Evolutionary conservation across 2,329 filamentous ascomycete genomes (phyloP), one percentile per base, ranked within the genome.

Genomic region (Neonectria hederae): DNA sequence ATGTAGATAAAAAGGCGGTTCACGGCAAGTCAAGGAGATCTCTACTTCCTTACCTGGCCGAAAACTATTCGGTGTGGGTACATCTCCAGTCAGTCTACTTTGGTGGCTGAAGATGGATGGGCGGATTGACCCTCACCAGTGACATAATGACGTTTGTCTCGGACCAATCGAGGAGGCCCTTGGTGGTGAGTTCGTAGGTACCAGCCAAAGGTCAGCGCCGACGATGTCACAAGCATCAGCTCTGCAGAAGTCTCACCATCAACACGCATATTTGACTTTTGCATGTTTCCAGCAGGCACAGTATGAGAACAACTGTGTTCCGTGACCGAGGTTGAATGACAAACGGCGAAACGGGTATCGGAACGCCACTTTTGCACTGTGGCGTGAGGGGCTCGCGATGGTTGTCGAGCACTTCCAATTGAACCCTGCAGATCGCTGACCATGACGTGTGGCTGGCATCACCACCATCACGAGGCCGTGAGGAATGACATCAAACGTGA

Each of bases 371-470:
- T 58, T 2, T 67, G 45, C 70, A 73, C 71, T 74, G 71, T 73
- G 64, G 54, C 42, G 52, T 65, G 71, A 71, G 66, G 71, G 70
- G 67, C 55, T 63, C 26, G 35, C 19, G 54, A 71, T 64, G 62
- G 48, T 66, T 64, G 55, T 65, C 54, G 24, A 59, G 62, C 26
- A 56, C 61, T 66, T 63, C 72, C 69, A 55, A 58, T 60, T 55
- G 26, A 58, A 63, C 64, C 59, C 62, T 63, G 64, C 60, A 63
- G 63, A 59, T 63, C 54, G 28, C 38, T 51, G 26, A 28, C 35
- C 58, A 74, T 74, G 72, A 74, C 72, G 72, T 74, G 67, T 56
- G 43, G 48, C 58, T 32, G 67, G 65, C 72, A 74, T 74, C 72
- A 74, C 67, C 38, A 35, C 51, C 21, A 56, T 54, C 24, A 53